These are phyloP conservation scores for Backusella circina DNA, from an alignment of 192 early-diverging fungal genomes.

Conservation along the genomic window DNA sequence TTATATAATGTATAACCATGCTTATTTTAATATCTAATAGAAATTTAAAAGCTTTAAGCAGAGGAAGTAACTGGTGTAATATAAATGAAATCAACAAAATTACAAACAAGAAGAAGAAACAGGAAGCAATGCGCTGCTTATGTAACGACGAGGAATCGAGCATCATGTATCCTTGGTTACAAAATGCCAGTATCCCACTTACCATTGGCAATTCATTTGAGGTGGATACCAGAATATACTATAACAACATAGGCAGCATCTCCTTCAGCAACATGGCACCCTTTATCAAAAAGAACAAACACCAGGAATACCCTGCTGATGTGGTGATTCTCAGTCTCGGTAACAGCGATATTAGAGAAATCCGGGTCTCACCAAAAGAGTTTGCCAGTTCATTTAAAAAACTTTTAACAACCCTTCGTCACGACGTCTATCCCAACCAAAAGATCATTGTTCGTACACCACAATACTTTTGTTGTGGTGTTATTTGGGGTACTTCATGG, in stretches of 20 bases:
- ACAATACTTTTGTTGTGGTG: constrained; percentile 17
- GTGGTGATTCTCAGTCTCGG: constrained; percentile 23
- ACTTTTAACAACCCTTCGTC: background rate
- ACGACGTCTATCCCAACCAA: constrained; percentile 18
- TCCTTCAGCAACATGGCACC: background rate
- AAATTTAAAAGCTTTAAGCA: constrained; percentile 23
- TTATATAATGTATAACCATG: no score
- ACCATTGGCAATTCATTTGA: constrained; percentile 20
- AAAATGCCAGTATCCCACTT: constrained; percentile 16
- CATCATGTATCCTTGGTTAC: constrained; percentile 9
- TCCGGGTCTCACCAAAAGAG: constrained; percentile 7
- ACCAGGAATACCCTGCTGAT: constrained; percentile 9
- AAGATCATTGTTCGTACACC: constrained; percentile 27
- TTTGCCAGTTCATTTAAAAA: constrained; percentile 10
- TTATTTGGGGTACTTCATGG: constrained; percentile 24
- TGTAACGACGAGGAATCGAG: constrained; percentile 26
- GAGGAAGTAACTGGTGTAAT: constrained; percentile 30
- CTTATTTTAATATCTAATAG: constrained; percentile 4
- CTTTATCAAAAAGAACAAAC: background rate
- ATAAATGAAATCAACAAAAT: constrained; percentile 6
- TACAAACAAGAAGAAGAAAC: background rate
- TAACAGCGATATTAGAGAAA: constrained; percentile 21
- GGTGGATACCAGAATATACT: constrained; percentile 17
- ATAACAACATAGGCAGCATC: constrained; percentile 4
- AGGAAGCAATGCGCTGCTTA: constrained; percentile 8